Conservation (phyloP, 371 early-diverging fungal species). For the Apophysomyces trapeziformis region DNA sequence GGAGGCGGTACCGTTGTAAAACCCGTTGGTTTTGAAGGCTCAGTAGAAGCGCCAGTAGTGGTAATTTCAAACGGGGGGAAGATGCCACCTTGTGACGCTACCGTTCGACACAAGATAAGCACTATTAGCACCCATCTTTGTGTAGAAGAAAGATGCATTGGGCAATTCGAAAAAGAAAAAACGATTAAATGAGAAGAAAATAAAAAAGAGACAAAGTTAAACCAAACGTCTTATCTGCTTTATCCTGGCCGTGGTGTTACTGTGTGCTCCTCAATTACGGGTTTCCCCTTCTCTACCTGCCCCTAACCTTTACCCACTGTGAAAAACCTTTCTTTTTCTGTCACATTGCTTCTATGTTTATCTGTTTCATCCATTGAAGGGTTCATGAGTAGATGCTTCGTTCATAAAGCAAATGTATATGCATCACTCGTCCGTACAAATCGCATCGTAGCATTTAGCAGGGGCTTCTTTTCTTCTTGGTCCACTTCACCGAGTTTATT, state of each 20-base stretch:
- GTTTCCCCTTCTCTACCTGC: background rate
- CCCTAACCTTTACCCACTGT: background rate
- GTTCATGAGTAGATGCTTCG: background rate
- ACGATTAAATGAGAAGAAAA: conserved; percentile 1
- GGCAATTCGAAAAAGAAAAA: background rate
- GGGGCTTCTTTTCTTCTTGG: too few relatives aligned
- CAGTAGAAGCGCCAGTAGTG: background rate
- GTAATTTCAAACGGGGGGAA: background rate
- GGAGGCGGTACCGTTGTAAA: background rate
- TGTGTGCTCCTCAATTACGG: background rate
- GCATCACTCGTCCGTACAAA: too few relatives aligned
- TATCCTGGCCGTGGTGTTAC: background rate
- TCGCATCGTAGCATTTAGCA: too few relatives aligned
- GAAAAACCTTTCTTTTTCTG: background rate
- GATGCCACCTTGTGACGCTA: background rate
- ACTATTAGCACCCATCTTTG: background rate
- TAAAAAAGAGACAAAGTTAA: background rate
- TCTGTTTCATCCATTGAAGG: background rate
- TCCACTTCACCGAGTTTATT: too few relatives aligned
- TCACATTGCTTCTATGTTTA: conserved; percentile 1
- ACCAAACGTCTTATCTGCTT: background rate
- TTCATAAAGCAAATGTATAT: background rate
- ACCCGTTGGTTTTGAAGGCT: background rate
- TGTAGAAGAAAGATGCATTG: conserved; percentile 11
- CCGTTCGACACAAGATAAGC: background rate